Evolutionary conservation across 306 rosid genomes (phyloP).

Genomic region (Phaseolus lunatus): DNA sequence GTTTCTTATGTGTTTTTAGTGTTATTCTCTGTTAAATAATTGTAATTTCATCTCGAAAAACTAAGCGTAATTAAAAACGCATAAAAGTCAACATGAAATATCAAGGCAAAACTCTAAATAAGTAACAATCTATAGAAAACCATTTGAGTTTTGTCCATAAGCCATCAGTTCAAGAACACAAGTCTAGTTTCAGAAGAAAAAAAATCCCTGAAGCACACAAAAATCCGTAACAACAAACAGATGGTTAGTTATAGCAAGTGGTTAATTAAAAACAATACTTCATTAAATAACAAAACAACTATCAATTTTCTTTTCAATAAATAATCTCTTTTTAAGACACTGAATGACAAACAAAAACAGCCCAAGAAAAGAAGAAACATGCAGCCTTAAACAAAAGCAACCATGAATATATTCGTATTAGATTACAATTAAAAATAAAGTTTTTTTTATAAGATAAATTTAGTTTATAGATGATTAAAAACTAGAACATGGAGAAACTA

Average conservation of each 20-base stretch:
- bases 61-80: background rate
- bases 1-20: background rate
- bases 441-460: too few relatives aligned
- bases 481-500: too few relatives aligned
- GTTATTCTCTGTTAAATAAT: background rate
- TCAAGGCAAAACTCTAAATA: background rate
- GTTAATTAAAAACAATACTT: background rate
- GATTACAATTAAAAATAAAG: too few relatives aligned
- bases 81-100: background rate
- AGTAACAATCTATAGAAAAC: too few relatives aligned
- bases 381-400: too few relatives aligned
- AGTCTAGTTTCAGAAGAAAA: too few relatives aligned
- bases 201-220: slow-evolving; percentile 2
- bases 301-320: background rate
- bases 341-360: background rate
- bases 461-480: too few relatives aligned
- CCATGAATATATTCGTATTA: too few relatives aligned
- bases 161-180: too few relatives aligned
- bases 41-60: background rate
- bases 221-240: background rate
- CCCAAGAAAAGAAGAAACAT: background rate
- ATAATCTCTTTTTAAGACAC: background rate
- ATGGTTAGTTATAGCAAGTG: background rate
- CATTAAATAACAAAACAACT: background rate
- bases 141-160: too few relatives aligned